Evolutionary conservation across 768 basidiomycete species (phyloP).

Genomic region (Imleria badia): DNA sequence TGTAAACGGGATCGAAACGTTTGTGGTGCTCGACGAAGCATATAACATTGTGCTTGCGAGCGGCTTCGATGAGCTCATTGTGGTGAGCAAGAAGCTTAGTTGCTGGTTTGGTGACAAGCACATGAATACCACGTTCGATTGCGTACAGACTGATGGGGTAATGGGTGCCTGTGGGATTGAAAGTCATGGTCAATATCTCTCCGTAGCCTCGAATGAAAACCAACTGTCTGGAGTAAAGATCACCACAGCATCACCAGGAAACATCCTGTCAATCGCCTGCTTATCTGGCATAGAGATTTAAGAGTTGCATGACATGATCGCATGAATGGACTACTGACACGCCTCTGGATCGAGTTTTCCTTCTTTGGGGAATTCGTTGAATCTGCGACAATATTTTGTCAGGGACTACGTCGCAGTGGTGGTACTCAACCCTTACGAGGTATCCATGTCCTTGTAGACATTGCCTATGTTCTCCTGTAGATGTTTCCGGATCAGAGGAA

Average conservation of each 20-base stretch:
- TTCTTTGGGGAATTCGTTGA: conserved; percentile 76
- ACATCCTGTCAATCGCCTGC: conserved; percentile 71
- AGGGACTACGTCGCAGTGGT: neutral
- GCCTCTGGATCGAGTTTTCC: conserved; percentile 72
- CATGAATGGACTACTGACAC: conserved; percentile 51
- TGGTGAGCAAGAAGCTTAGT: conserved; percentile 85
- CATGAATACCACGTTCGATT: conserved; percentile 81
- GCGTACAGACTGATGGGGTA: conserved; percentile 84
- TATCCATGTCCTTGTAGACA: conserved; percentile 86
- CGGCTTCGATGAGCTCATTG: conserved; percentile 70
- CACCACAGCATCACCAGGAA: conserved; percentile 84
- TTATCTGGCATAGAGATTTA: conserved; percentile 56
- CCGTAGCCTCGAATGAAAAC: conserved; percentile 23
- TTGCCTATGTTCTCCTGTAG: conserved; percentile 78
- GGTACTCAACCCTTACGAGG: conserved; percentile 50
- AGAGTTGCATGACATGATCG: conserved; percentile 1
- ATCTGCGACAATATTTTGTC: conserved; percentile 41
- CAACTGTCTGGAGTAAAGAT: conserved; percentile 91
- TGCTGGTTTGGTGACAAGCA: conserved; percentile 91
- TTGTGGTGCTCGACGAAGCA: conserved; percentile 97
- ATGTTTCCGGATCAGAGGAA: conserved; percentile 81
- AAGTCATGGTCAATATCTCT: neutral
- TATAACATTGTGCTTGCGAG: conserved; percentile 75
- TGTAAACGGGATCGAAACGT: conserved; percentile 89
- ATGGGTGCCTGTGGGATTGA: conserved; percentile 61